Evolutionary conservation across 768 basidiomycete genomes (phyloP), one percentile per base, ranked within the genome.

Genomic region (Artomyces pyxidatus): DNA sequence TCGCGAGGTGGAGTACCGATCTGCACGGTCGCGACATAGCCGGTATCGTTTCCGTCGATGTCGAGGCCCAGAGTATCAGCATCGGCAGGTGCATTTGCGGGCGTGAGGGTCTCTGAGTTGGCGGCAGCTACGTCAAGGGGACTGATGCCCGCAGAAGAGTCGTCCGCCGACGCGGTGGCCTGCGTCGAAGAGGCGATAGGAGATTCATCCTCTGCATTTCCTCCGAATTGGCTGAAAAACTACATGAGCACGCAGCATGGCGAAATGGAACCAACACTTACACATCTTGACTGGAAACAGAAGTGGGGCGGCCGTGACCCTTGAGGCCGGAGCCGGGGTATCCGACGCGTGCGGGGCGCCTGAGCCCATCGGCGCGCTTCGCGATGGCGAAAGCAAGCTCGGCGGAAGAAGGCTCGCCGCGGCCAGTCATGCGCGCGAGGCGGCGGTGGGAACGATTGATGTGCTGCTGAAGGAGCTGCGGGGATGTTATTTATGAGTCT

Each of bases 371-470:
- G n/a, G 74, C 48, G 37, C 75, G 71, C 54, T 71, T 68, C 48
- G 67, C 59, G 37, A 81, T 60, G 50, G 69, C 72, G 7, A 56
- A 65, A 32, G 68, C 63, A 45, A 86, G 72, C 14, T 72, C 68
- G 22, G 68, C 67, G 12, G 67, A 67, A 19, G 75, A 69, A 6
- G 81, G 82, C 7, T 60, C 71, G 19, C 66, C 65, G 32, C 74
- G 76, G 12, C 83, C 78, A 4, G 77, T 77, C 80, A 88, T 84
- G 42, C 74, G 79, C 7, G 85, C 83, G 44, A 80, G 72, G 45
- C 86, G 83, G 49, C 71, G 73, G 47, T 76, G 66, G 45, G 74
- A 71, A 43, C 78, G 80, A 63, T 87, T 88, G 53, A 84, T 75
- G 58, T 81, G 73, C 63, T 83, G 86, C 63, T 88, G 85, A 28